Conservation (phyloP, 2,329 filamentous ascomycete species). For the Phialemoniopsis sp. region DNA sequence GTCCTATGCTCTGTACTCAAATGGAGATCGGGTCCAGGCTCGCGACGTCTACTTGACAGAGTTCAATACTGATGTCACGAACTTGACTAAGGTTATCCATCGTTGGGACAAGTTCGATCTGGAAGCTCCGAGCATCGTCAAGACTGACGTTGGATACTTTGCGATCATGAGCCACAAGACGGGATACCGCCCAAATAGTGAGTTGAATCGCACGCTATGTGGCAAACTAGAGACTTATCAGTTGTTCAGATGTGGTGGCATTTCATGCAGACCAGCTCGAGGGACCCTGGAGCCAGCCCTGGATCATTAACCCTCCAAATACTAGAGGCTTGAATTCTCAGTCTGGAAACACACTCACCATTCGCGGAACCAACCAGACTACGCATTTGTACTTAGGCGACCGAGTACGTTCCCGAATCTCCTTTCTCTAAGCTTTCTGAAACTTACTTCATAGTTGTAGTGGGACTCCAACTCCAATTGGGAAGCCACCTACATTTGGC, state of each 20-base stretch:
- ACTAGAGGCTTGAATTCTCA: conserved; percentile 50
- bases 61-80: conserved; percentile 44
- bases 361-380: conserved; percentile 41
- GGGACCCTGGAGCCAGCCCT: conserved; percentile 51
- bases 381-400: conserved; percentile 48
- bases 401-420: conserved; percentile 10
- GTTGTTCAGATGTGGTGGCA: conserved; percentile 38
- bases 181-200: conserved; percentile 49
- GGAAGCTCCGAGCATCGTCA: conserved; percentile 51
- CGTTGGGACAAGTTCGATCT: conserved; percentile 58
- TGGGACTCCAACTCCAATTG: conserved; percentile 53
- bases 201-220: not conserved
- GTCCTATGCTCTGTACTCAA: conserved; percentile 51
- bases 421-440: not conserved
- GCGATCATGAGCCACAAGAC: conserved; percentile 57
- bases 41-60: conserved; percentile 50
- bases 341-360: conserved; percentile 43
- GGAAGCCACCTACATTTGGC: conserved; percentile 55
- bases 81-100: conserved; percentile 42
- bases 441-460: conserved; percentile 10
- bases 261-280: conserved; percentile 46
- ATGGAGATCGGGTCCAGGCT: conserved; percentile 46
- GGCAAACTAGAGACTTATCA: too few relatives aligned
- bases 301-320: conserved; percentile 44
- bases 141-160: conserved; percentile 53